Evolutionary conservation across 2,329 filamentous ascomycete species (phyloP), one percentile per base, ranked within the genome.

Genomic region (Colletotrichum plurivorum): DNA sequence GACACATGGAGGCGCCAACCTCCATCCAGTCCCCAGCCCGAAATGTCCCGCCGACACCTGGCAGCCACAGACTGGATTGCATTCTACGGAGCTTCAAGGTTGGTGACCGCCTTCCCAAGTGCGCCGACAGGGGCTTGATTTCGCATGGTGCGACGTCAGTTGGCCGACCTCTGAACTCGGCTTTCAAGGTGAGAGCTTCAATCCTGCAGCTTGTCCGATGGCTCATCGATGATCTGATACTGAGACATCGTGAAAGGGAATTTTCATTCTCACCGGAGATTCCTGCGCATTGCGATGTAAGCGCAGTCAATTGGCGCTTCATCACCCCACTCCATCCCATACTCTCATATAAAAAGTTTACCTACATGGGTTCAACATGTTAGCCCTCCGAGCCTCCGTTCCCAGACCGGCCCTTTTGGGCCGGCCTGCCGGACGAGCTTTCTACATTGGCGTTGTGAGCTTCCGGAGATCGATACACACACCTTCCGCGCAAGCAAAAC

Each of bases 401-500:
- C 45, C 55, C 15, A 66, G 41, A 31, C 67, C 45, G 39, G 20
- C 55, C 55, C 62, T 39, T 45, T 22, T 69, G 10, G 51, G 67
- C 67, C 51, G 55, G 18, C 43, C 51, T 36, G 49, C 45, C 3
- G 55, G 39, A 16, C 57, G 48, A 53, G 57, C 67, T 63, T 20
- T 49, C 16, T 63, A 57, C 41, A 46, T 54, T 9, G 67, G 54
- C 18, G 54, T 63, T 31, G 46, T 67, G 57, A 63, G 53, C 22
- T 58, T 63, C 31, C 52, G 46, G 20, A 63, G 67, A 52, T 54
- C 64, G n/a, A 63, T 69, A 20, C 58, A 70, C 15, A 54, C 45
- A 31, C 71, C 62, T 48, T 22, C 63, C 2, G 63, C 53, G 27
- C 63, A 71, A 39, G 48, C 51, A 36, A 63, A 80, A 46, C 75